Evolutionary conservation across 331 rosid genomes (phyloP), one percentile per base, ranked within the genome.

Genomic region (Erythrophleum ivorense): DNA sequence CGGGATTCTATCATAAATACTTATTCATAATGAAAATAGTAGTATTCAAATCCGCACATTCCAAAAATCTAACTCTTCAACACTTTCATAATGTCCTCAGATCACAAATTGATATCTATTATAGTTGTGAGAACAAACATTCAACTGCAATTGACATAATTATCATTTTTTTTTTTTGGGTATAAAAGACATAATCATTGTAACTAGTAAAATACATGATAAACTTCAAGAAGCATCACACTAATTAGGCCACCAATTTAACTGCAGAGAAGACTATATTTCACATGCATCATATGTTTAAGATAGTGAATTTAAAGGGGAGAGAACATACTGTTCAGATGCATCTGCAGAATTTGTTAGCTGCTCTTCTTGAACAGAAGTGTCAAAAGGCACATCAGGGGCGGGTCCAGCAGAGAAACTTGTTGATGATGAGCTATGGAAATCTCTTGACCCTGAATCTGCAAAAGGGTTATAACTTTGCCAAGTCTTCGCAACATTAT

Each of bases 351-450:
- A 88, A 73, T 82, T 79, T 8, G 86, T 73, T 69, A 41, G 88
- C 79, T 87, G 94, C 75, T 90, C 98, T 86, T 89, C 98, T 2
- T 83, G 83, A 60, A 87, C 85, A 72, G 97, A 85, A 75, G 88
- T 88, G 83, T 96, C 98, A 49, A 91, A 86, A 12, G 94, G 92
- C 78, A 89, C 87, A 41, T 92, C 94, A 14, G 88, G 89, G 77
- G 94, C 97, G 66, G 94, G 89, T 41, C 97, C 92, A 50, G 87
- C 85, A 82, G 95, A 86, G 73, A 80, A 79, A 72, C 83, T 84
- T 16, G 92, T 54, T 24, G 94, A 84, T 15, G 88, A 77, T 29
- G 91, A 85, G 81, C 86, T 81, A 81, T 89, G 95, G 77, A 88
- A 85, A 75, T 85, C 92, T 77, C 90, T 90, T 66, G 83, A 79